phyloP scores from a whole-genome alignment of 228 moss, liverwort and hornwort genomes.

The Sphagnum fallax region DNA sequence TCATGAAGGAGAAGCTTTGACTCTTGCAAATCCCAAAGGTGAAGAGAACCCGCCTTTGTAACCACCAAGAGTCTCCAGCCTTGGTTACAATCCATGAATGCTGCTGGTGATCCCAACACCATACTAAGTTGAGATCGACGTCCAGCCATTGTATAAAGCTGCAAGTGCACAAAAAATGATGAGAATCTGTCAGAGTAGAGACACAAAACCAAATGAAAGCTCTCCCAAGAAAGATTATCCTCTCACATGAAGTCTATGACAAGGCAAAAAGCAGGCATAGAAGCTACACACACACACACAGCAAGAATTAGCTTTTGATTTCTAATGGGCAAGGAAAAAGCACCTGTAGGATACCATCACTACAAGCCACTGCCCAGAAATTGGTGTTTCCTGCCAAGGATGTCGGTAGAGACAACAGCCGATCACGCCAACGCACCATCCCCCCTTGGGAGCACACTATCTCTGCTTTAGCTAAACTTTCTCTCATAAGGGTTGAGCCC shows the following conservation, averaged over 20 bases:
- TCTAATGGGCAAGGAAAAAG: no score
- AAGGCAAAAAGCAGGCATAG: no score
- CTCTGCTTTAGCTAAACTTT: conserved; percentile 57
- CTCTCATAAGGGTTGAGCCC: conserved; percentile 36
- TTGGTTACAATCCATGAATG: conserved; percentile 92
- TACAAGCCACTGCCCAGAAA: conserved; percentile 90
- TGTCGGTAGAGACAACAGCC: conserved; percentile 65
- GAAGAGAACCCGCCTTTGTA: conserved; percentile 68
- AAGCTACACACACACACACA: no score
- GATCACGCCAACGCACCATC: conserved; percentile 82
- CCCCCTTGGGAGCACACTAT: conserved; percentile 92
- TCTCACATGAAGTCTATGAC: no score
- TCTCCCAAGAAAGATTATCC: no score
- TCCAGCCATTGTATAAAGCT: conserved; percentile 92
- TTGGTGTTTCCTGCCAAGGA: conserved; percentile 76
- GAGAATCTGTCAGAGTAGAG: no score
- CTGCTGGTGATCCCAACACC: conserved; percentile 81
- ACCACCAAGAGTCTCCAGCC: conserved; percentile 81
- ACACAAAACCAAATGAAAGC: no score
- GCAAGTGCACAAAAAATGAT: conserved; percentile 8
- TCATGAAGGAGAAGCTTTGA: conserved; percentile 77
- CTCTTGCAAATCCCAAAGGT: conserved; percentile 83
- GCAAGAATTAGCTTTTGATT: no score
- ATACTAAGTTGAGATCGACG: conserved; percentile 87
- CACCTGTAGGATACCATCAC: conserved; percentile 69